Percentiles rank a stretch among this genome's conserved stretches.
Conservation (phyloP, 2,329 filamentous ascomycete genomes). For the Talaromyces sp. region DNA sequence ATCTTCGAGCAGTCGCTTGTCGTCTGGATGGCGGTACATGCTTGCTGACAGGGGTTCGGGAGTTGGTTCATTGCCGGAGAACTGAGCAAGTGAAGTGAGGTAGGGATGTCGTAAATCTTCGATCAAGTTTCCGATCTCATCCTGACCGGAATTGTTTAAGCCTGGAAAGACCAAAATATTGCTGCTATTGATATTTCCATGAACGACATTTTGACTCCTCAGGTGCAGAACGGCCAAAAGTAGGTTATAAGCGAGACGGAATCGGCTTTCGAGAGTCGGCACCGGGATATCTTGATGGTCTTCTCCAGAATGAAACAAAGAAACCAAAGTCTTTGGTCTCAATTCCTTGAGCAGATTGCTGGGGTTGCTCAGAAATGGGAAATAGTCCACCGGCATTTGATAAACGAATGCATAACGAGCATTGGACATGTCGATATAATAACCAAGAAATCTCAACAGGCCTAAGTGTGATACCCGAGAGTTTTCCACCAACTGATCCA, state of each 20-base stretch:
- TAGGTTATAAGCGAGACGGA: constrained; percentile 59
- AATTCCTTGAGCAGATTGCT: constrained; percentile 36
- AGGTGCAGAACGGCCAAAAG: constrained; percentile 56
- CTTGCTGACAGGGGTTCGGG: constrained; percentile 48
- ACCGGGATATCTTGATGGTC: constrained; percentile 41
- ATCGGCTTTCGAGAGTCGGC: constrained; percentile 61
- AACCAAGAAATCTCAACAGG: constrained; percentile 47
- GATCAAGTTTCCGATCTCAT: constrained; percentile 34
- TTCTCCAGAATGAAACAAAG: constrained; percentile 41
- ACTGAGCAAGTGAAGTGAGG: constrained; percentile 58
- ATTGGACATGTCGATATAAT: constrained; percentile 55
- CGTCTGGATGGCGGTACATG: constrained; percentile 61
- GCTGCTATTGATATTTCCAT: constrained; percentile 64
- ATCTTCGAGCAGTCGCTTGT: constrained; percentile 39
- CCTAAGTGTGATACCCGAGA: constrained; percentile 41
- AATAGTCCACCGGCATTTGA: constrained; percentile 52
- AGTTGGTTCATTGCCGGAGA: constrained; percentile 51
- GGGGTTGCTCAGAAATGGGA: constrained; percentile 42
- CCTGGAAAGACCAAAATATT: constrained; percentile 59
- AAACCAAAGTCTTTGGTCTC: constrained; percentile 42
- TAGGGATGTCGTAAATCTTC: constrained; percentile 54
- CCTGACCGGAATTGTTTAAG: constrained; percentile 30
- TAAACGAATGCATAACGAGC: constrained; percentile 61
- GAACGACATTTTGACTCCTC: constrained; percentile 55
- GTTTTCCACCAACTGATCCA: constrained; percentile 43